Evolutionary conservation across 768 basidiomycete species (phyloP).

Genomic region (Holtermannia corniformis): DNA sequence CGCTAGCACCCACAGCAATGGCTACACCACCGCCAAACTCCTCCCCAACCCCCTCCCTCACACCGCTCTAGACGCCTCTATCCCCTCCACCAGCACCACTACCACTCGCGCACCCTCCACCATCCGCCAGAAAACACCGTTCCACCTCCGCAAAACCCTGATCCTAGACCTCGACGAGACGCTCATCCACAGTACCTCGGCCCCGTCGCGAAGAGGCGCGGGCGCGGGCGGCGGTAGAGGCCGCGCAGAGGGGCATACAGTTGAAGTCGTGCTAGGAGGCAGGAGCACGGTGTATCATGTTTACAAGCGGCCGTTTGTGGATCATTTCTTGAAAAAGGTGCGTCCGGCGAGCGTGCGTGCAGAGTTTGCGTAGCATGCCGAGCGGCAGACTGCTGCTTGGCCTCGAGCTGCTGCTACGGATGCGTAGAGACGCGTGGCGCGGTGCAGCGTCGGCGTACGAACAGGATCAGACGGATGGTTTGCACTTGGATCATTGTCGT

Average conservation of each 20-base stretch:
- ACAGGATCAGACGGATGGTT: too few relatives aligned
- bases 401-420: too few relatives aligned
- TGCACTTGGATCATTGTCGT: too few relatives aligned
- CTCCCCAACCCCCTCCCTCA: conserved; percentile 31
- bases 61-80: conserved; percentile 26
- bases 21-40: conserved; percentile 8
- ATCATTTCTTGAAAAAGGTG: conserved; percentile 85
- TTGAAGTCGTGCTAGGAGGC: conserved; percentile 84
- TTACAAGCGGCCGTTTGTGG: conserved; percentile 95
- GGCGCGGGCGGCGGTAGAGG: conserved; percentile 34
- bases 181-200: conserved; percentile 90
- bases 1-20: too few relatives aligned
- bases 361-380: too few relatives aligned
- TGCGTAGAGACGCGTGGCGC: too few relatives aligned
- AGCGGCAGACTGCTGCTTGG: too few relatives aligned
- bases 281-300: conserved; percentile 91
- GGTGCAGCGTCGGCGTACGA: too few relatives aligned
- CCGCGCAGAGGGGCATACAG: conserved; percentile 72
- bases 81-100: conserved; percentile 12
- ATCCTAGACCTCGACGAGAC: conserved; percentile 98
- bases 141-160: conserved; percentile 82
- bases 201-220: conserved; percentile 46
- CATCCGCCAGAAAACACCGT: conserved; percentile 47
- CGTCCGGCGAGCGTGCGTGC: too few relatives aligned
- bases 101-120: conserved; percentile 6